Base-by-base conservation (phyloP, 139 green algal species). In the Picochlorum sp. region DNA sequence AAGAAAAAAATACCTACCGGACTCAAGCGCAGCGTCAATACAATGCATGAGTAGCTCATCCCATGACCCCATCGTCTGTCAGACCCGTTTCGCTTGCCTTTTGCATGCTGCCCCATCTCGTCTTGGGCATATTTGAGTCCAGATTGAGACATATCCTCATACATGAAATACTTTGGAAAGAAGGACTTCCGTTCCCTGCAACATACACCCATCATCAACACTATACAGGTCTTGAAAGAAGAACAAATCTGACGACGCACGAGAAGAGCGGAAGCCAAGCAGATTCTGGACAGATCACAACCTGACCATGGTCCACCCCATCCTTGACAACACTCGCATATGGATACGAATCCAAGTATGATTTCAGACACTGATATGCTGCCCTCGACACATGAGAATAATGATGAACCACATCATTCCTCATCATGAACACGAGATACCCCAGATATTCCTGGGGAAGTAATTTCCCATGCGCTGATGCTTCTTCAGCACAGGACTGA, bases 371-470 rank as follows among this genome's bases (percentile, higher is more conserved):
- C 14, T 34, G 16, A 14, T 64, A 47, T 51, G 64, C 64, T 23
- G 28, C 24, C 51, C 64, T 49, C 8, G 47, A 63, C 8, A 70
- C 49, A 14, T 70, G 50, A 6, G 45, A 26, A 34, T 45, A 21
- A 24, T 70, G 41, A 51, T 76, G 70, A 8, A 76, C 14, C 14
- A 61, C 28, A 44, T 76, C 62, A 32, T 47, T 63, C 23, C 70
- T 55, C 41, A 72, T 41, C 2, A 76, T 62, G n/a, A 68, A 23
- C 10, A 68, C 57, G 10, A 76, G 45, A 28, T 60, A 18, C 20
- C 72, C 70, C 57, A 76, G 51, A 2, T 65, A 45, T 28, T 45
- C n/a, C 5, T 14, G 18, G 6, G 56, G 24, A n/a, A 72, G 21
- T 9, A 28, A 26, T 15, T 26, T 62, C 0, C 37, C 57, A 3